Evolutionary conservation across 73 alveolate species (phyloP), one percentile per base, ranked within the genome.

Genomic region (Paramecium octaurelia): DNA sequence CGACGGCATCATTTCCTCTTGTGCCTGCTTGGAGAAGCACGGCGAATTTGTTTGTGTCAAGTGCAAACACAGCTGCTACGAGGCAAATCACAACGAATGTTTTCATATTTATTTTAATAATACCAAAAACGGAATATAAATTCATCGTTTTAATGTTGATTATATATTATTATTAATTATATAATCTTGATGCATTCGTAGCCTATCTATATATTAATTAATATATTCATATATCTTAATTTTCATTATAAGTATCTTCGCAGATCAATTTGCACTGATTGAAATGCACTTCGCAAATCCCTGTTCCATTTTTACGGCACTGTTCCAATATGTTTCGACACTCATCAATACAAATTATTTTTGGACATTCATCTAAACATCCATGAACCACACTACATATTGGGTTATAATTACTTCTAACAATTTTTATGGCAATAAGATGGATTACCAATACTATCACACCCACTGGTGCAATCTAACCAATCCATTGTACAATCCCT

Each of bases 361-460:
- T 80, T n/a, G 91, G 91, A 80, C 91, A 80, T 80, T 80, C 91
- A 43, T 80, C 91, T 21, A 80, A 80, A 80, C 91, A 80, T 80
- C 57, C 44, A 48, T 80, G 91, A 21, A 80, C 91, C 34, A 80
- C 76, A 20, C 91, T 80, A 24, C 3, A 40, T 18, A 43, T 80
- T 42, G 5, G 11, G 6, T 80, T 20, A 44, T 42, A 43, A 40
- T 6, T 80, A 80, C 91, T 42, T 42, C 73, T 80, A 80, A 44
- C 91, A 80, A 43, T 40, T 80, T 46, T 29, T 3, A 80, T 80
- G 91, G 18, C 91, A 80, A 80, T 6, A 80, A 23, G 18, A 48
- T 20, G 91, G 91, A 80, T 80, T 80, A 23, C 91, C 91, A 48
- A 80, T 80, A 80, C 91, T 80, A 80, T 80, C 91, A 80, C 91